Percentiles rank a stretch among this genome's conserved stretches.
These are phyloP conservation scores for Gastrolobium bilobum DNA, from an alignment of 306 rosid genomes.

Conservation along the genomic window DNA sequence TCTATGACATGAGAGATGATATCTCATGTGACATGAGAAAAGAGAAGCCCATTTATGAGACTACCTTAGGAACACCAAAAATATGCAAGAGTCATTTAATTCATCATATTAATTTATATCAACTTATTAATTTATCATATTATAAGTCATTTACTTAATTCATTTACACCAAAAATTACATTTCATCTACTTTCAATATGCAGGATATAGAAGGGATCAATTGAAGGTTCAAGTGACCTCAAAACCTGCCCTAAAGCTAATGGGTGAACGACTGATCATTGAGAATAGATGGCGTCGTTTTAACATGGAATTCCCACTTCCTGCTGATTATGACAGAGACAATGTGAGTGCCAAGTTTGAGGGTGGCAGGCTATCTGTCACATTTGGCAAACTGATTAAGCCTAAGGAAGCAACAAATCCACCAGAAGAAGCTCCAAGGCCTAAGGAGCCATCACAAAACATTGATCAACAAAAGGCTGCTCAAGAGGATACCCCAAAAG, in stretches of 20 bases:
- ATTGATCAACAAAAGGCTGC: conserved; percentile 30
- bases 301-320: conserved; percentile 58
- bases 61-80: too few species aligned
- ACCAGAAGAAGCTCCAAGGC: conserved; percentile 10
- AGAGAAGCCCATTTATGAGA: too few species aligned
- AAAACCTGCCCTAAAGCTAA: conserved; percentile 50
- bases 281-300: conserved; percentile 64
- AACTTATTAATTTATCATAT: neutral
- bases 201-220: conserved; percentile 68
- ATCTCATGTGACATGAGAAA: too few species aligned
- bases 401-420: conserved; percentile 40
- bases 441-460: conserved; percentile 36
- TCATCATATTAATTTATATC: neutral
- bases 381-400: conserved; percentile 44
- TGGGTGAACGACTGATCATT: conserved; percentile 55
- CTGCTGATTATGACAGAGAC: conserved; percentile 52
- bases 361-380: conserved; percentile 52
- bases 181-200: neutral
- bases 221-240: conserved; percentile 71
- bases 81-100: too few species aligned
- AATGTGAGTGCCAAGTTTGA: conserved; percentile 66
- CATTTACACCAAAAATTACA: neutral
- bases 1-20: too few species aligned
- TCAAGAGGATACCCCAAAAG: conserved; percentile 31
- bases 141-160: neutral